Base-by-base conservation (phyloP, 108 stramenopile species). In the Stephanodiscus minutulus region DNA sequence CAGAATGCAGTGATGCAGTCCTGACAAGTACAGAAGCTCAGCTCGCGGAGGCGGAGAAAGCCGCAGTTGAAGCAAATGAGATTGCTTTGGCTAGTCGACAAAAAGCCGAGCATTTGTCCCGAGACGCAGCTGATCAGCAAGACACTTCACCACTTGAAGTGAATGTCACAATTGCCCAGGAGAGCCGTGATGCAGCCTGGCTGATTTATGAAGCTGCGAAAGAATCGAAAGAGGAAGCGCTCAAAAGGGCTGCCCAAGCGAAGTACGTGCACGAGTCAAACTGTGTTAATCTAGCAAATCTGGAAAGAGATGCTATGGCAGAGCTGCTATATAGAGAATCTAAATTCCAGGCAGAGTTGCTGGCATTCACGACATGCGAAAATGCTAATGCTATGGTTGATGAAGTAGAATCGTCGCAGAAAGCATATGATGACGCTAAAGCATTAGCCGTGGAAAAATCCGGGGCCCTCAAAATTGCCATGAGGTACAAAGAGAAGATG, bases 41-140 rank as follows among this genome's bases (percentile, higher is more conserved):
- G 75, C 82, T 89, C 43, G 74, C 60, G 7, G 88, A 89, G 70
- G 91, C 91, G 22, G 80, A 89, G 81, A 78, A 87, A 37, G 87
- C 85, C 12, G 64, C 85, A 15, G 28, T 36, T 21, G 88, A 90
- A 55, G 83, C 85, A 35, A 76, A 76, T 53, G 50, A 54, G 21
- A 31, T 86, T 55, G 91, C 87, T 43, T 50, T 77, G n/a, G 68
- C 69, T 60, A 86, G 84, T 62, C 74, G 86, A 31, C 63, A 76
- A 28, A 74, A 74, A 28, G 91, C 88, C 4, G 81, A 85, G 24
- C 59, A 66, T 15, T 65, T 90, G 29, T 72, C 80, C 17, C 59
- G 74, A 18, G 82, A 81, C 48, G 68, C 66, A 5, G 68, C 74
- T 7, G 52, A 18, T 3, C 68, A 68, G 24, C 66, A 82, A 64